Percentiles rank a stretch among this genome's conserved stretches.
phyloP scores from a whole-genome alignment of 2,329 filamentous ascomycete genomes.

The Curvularia sp. region DNA sequence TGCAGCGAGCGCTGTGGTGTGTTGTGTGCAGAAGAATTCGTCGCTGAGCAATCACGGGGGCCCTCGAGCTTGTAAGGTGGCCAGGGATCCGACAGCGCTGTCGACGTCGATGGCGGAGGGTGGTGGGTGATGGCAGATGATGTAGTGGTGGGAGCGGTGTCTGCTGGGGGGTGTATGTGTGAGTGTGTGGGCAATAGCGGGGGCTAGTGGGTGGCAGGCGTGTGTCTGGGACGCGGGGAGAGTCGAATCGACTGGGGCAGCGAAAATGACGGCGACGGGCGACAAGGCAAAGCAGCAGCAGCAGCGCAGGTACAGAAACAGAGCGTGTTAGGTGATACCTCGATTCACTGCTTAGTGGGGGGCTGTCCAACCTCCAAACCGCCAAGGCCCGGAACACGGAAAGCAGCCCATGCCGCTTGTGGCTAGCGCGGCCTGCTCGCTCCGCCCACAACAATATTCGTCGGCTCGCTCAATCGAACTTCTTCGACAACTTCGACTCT shows the following conservation, averaged over 20 bases:
- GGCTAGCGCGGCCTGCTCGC: constrained; percentile 12
- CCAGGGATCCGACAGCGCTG: constrained; percentile 34
- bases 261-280: constrained; percentile 29
- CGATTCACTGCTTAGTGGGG: constrained; percentile 22
- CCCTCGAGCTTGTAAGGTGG: constrained; percentile 23
- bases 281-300: constrained; percentile 34
- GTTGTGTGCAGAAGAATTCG: constrained; percentile 7
- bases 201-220: constrained; percentile 20
- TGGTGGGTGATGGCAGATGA: constrained; percentile 29
- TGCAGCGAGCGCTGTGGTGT: constrained; percentile 24
- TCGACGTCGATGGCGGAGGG: constrained; percentile 40
- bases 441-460: constrained; percentile 24
- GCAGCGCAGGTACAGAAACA: constrained; percentile 37
- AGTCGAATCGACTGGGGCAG: constrained; percentile 25
- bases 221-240: constrained; percentile 14
- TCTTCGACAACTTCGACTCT: constrained; percentile 37
- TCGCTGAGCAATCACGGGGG: constrained; percentile 15
- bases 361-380: constrained; percentile 11
- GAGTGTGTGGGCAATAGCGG: constrained; percentile 29
- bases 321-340: constrained; percentile 32
- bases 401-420: constrained; percentile 7
- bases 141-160: constrained; percentile 37
- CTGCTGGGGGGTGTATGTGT: constrained; percentile 21
- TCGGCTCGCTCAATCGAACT: constrained; percentile 23
- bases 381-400: constrained; percentile 8